Base-by-base conservation (phyloP, 2,329 filamentous ascomycete species). In the Drechmeria coniospora region DNA sequence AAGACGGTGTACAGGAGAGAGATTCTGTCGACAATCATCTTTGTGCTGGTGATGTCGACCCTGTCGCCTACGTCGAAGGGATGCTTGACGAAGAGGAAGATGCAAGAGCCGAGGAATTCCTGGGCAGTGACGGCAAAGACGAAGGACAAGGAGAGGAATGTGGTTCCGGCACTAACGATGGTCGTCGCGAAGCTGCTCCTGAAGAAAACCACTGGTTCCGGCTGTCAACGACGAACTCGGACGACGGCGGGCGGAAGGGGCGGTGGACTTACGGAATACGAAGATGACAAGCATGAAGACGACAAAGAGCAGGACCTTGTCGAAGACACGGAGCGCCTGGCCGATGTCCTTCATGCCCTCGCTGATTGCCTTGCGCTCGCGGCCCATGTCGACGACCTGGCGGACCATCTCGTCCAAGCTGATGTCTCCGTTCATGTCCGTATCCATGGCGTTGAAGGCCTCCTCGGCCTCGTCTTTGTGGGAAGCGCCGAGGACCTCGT, bases 61-160 rank as follows among this genome's bases (percentile, higher is more conserved):
- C 90, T 77, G 50, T 98, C 90, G 35, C 87, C 86, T 14, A 95
- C 84, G 49, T 98, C 90, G 50, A 80, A 95, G 0, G 90, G 87
- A 50, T 98, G 90, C 62, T 98, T 98, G 61, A 95, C 83, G 45
- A 98, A 98, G 2, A 98, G 61, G 61, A 98, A 98, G 45, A 98
- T 93, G 60, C 87, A 95, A 21, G 86, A 94, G 45, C 87, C 87
- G n/a, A 98, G 70, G 37, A 98, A 79, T 53, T 98, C 90, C 54
- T 94, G 86, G 4, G 79, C 77, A 2, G 86, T 94, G 31, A 79
- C 78, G 15, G 86, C 77, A 51, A 98, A 95, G 41, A 94, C 79
- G 57, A 98, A 98, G 4, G 87, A 94, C n/a, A 95, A 62, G 5
- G 87, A 95, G 8, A 98, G 72, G 23, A 98, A 66, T 0, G 90